Base-by-base conservation (phyloP, 2,329 filamentous ascomycete species). In the Graphiopsis chlorocephala region DNA sequence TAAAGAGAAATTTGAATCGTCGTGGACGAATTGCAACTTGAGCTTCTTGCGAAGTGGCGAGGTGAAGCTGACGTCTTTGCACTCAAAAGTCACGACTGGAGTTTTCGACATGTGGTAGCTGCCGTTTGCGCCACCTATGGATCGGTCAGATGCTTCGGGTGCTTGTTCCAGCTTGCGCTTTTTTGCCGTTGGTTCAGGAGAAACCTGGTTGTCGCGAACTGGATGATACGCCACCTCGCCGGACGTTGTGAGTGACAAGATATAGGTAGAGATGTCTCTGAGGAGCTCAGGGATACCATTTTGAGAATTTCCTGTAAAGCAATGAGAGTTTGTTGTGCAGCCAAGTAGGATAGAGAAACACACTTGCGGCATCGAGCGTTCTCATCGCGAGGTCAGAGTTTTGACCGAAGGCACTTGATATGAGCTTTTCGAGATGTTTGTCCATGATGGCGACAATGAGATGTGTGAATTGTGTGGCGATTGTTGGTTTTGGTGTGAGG, bases 21-120 rank as follows among this genome's bases (percentile, higher is more conserved):
- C 75, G 38, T 65, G 55, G 33, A 85, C 79, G n/a, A 88, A 73
- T 72, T 88, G 83, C 29, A 89, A 78, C 56, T 80, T 84, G 66
- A 88, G 79, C 78, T 89, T 89, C 78, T 88, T 89, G 61, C 87
- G 79, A 69, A 86, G 84, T 3, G 87, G 87, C 0, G 88, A 80
- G 17, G 85, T 81, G 74, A 89, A 88, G 64, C 85, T 87, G 63
- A 87, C 78, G 68, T 88, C 86, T 64, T 81, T 79, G 66, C 82
- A 78, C 65, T 81, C 81, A 65, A 83, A 81, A 48, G n/a, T n/a
- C 66, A 67, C 50, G 69, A 65, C 64, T 25, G 50, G 65, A 38
- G 79, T 75, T 57, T 76, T 72, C 38, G 74, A 68, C 61, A 75
- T 71, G 33, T 65, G 72, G n/a, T 67, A 57, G 15, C 52, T 65